These are phyloP conservation scores for Tolypocladium cylindrosporum DNA, from an alignment of 2,329 filamentous ascomycete genomes.

Conservation along the genomic window DNA sequence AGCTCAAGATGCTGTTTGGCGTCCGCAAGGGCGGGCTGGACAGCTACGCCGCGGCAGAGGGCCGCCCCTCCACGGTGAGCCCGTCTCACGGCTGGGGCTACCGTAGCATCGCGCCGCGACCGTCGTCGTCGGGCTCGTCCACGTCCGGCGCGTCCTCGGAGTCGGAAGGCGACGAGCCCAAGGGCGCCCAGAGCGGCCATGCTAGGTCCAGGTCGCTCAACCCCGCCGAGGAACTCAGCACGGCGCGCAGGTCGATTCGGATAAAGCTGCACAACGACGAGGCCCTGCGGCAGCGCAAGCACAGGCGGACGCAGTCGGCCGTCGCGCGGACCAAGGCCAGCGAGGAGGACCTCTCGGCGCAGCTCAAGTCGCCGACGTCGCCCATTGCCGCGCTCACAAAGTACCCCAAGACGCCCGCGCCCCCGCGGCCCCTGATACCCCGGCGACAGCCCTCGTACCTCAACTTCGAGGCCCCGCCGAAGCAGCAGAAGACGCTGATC, in stretches of 20 bases:
- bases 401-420: conserved; percentile 83
- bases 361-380: conserved; percentile 89
- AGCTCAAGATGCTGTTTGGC: conserved; percentile 56
- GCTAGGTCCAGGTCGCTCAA: conserved; percentile 53
- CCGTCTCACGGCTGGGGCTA: conserved; percentile 13
- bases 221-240: conserved; percentile 50
- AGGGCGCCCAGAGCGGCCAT: conserved; percentile 32
- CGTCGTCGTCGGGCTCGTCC: conserved; percentile 27
- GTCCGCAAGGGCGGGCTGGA: conserved; percentile 27
- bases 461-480: conserved; percentile 42
- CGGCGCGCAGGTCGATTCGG: conserved; percentile 69
- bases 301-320: conserved; percentile 47
- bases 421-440: conserved; percentile 83
- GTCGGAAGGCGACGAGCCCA: conserved; percentile 49
- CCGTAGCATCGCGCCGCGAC: conserved; percentile 15
- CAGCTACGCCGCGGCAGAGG: not conserved
- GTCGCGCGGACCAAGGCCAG: conserved; percentile 32
- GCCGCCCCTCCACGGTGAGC: not conserved
- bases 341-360: conserved; percentile 54
- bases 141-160: conserved; percentile 64
- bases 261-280: conserved; percentile 86
- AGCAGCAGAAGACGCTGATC: conserved; percentile 84
- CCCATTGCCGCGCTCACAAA: conserved; percentile 68
- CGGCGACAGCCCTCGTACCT: conserved; percentile 83
- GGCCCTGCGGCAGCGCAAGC: conserved; percentile 60